A percentile compares a stretch with the other conserved stretches of the same genome.
phyloP scores from a whole-genome alignment of 208 protist species.

The Wallacemonas sp. region DNA sequence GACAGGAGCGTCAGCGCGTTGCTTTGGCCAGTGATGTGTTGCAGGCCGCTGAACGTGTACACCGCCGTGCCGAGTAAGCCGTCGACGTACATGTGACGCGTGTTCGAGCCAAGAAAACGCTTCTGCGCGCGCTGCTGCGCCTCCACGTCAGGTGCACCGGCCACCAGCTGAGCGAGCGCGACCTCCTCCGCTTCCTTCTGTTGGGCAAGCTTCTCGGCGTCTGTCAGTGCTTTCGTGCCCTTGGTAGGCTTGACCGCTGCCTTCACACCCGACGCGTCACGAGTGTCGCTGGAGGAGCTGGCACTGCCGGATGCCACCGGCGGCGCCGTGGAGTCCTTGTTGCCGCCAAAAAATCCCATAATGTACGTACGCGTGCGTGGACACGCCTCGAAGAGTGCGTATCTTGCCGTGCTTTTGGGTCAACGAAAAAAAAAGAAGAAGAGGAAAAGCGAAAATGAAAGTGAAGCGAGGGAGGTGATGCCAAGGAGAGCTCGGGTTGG shows the following conservation, averaged over 20 bases:
- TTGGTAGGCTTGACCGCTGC: background rate
- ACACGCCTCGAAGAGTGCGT: too few species aligned
- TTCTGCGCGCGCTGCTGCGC: conserved; percentile 15
- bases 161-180: conserved; percentile 50
- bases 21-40: conserved; percentile 74
- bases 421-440: conserved; percentile 6
- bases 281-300: background rate
- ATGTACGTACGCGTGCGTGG: too few species aligned
- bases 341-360: background rate
- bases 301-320: background rate
- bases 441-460: background rate
- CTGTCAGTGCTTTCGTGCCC: background rate
- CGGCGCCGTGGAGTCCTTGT: background rate
- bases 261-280: too few species aligned
- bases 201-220: background rate
- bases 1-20: conserved; percentile 64
- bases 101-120: conserved; percentile 48
- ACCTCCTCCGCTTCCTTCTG: conserved; percentile 15
- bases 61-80: conserved; percentile 35
- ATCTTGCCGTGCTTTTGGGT: background rate
- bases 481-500: too few species aligned
- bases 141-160: conserved; percentile 35
- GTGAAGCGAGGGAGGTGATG: too few species aligned
- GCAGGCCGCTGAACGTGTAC: conserved; percentile 67
- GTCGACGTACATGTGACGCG: conserved; percentile 56